Base-by-base conservation (phyloP, 495 filamentous ascomycete genomes). In the Hypoxylon fuscum region DNA sequence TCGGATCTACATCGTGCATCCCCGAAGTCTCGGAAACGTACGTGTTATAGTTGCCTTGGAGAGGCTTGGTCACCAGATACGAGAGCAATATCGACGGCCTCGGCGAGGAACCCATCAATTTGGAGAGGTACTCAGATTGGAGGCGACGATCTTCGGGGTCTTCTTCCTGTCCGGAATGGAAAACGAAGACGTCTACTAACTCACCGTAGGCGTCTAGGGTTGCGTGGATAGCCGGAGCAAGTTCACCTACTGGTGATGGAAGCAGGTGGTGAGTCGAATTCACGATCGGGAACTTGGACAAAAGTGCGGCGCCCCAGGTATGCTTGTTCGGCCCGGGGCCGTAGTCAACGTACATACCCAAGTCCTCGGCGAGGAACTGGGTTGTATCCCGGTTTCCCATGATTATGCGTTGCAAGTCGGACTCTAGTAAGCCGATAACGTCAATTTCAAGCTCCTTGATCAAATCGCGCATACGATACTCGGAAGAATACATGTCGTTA, bases 301-400 rank as follows among this genome's bases (percentile, higher is more conserved):
- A 84, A 59, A 99, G 80, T 4, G 93, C 95, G 5, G 87, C 81
- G 49, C 96, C 96, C 96, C 96, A 99, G 0, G 96, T 99, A 79
- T 99, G 96, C 77, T 98, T 98, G 83, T 99, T 95, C 9, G 96
- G 96, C 4, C 96, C 95, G 29, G 96, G 96, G 27, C 96, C 96
- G 68, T 93, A 97, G 75, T 99, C 96, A 17, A 92, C 91, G 71
- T 97, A 99, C 93, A 98, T 98, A 48, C 93, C 96, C 22, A 99
- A 79, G 44, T 98, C 93, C 69, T 97, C 95, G 21, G 96, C 93
- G 29, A 99, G 83, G 75, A 91, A 93, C 74, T 98, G 95, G 11
- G 96, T 97, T 44, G 91, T 89, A 74, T 99, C 96, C 66, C 94
- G 90, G 77, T 97, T 99, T 50, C 96, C 96, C 96, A 99, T 99